A percentile compares a stretch with the other conserved stretches of the same genome.
These are phyloP conservation scores for Chlorella sp. DNA, from an alignment of 139 green algal genomes.

Conservation along the genomic window DNA sequence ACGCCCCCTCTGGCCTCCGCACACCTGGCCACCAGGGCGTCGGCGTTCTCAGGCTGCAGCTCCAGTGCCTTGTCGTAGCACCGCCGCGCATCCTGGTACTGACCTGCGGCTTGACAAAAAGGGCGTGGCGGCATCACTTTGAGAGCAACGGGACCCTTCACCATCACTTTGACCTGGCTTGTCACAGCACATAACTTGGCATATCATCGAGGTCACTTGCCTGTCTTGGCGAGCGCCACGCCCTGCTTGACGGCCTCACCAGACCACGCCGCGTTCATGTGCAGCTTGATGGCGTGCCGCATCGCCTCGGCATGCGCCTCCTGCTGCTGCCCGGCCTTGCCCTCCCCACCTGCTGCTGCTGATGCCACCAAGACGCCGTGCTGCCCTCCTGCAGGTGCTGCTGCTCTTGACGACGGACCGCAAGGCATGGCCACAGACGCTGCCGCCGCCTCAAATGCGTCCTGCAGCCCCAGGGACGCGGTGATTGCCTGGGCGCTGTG, in stretches of 20 bases:
- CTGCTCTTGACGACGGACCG: too few species aligned
- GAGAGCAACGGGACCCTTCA: too few species aligned
- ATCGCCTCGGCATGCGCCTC: not conserved
- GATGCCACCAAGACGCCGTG: too few species aligned
- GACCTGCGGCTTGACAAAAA: not conserved
- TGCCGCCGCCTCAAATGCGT: not conserved
- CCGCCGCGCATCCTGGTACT: not conserved
- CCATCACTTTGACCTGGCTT: too few species aligned
- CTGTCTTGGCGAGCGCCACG: slow-evolving; percentile 2
- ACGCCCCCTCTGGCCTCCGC: too few species aligned
- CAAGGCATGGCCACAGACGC: too few species aligned
- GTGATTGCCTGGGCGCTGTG: too few species aligned
- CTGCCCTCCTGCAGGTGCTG: too few species aligned
- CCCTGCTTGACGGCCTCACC: slow-evolving; percentile 7
- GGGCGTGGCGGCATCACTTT: too few species aligned
- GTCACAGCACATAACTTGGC: too few species aligned
- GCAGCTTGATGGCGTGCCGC: not conserved
- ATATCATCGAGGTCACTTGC: too few species aligned
- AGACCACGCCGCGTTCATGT: slow-evolving; percentile 5
- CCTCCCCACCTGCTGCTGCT: too few species aligned
- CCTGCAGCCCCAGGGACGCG: not conserved
- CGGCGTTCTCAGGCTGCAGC: slow-evolving; percentile 1
- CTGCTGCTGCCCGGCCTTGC: not conserved
- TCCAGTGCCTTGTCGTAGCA: slow-evolving; percentile 3
- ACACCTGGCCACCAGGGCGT: not conserved